Percentiles rank a stretch among this genome's conserved stretches.
Conservation (phyloP, 306 rosid genomes). For the Amphicarpaea edgeworthii region DNA sequence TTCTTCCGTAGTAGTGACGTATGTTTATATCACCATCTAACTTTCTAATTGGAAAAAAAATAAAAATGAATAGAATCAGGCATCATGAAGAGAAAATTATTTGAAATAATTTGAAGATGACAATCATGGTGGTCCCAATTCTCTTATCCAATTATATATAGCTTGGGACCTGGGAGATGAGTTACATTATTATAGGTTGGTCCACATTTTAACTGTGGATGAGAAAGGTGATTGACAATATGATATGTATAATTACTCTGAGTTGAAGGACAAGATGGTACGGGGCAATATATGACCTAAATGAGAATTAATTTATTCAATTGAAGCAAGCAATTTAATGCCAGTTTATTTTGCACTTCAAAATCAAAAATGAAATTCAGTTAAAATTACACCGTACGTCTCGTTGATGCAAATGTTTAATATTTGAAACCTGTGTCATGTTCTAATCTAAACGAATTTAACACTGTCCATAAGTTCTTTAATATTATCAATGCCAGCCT, state of each 20-base stretch:
- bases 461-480: not conserved
- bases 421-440: not conserved
- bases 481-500: not conserved
- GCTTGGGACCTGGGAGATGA: conserved; percentile 3
- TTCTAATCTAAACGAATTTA: not conserved
- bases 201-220: conserved; percentile 17
- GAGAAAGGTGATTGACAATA: not conserved
- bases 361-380: not conserved
- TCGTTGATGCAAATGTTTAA: not conserved
- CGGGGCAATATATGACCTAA: no score
- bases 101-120: conserved; percentile 11
- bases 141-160: conserved; percentile 31
- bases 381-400: not conserved
- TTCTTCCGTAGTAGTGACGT: not conserved
- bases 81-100: conserved; percentile 4
- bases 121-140: conserved; percentile 32
- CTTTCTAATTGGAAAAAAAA: not conserved
- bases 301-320: not conserved
- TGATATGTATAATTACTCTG: not conserved
- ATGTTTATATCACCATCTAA: not conserved
- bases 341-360: not conserved
- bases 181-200: conserved; percentile 12
- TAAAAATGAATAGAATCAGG: not conserved
- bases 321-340: not conserved
- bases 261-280: not conserved